Evolutionary conservation across 225 moss, liverwort and hornwort genomes (phyloP), one percentile per base, ranked within the genome.

Genomic region (Marchantia paleacea): DNA sequence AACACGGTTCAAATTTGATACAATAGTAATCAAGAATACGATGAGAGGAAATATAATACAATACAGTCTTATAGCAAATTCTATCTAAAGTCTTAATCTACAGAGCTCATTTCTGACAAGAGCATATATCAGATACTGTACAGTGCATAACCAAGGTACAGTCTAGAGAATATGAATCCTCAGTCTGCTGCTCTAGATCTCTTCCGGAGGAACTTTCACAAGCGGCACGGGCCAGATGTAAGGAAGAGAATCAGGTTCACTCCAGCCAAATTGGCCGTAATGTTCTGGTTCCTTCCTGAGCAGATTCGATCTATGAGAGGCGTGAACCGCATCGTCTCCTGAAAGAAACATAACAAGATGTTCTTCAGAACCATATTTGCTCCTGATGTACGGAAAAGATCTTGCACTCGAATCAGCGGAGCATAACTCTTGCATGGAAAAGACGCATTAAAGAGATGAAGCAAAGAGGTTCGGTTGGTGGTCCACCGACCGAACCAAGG

Each of bases 281-380:
- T 90, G 83, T 68, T 82, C 84, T 7, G 84, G 86, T 75, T 88
- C 88, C 84, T 90, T 90, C 30, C 90, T 88, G 54, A 90, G 76
- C 76, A 90, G 61, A 74, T 90, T 90, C 60, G 90, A 90, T 53
- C 90, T 82, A 74, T 90, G 90, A 7, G 90, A 90, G 31, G 88
- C 86, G 78, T 90, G 90, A 79, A 90, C 81, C 50, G n/a, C 52
- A 14, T 90, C 88, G 60, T 90, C 86, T 8, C 90, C 90, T 90
- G 85, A 47, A 75, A 26, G 3, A 19, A 52, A 25, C 24, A 26
- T 3, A 4, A 26, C 12, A 52, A 14, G 47, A 58, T 15, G 16
- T 14, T 20, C 58, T 15, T 58, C 58, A 16, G 58, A 7, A 58
- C 22, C 16, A 19, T 19, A 55, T 7, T 28, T 28, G 69, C 57